Evolutionary conservation across 768 basidiomycete genomes (phyloP), one percentile per base, ranked within the genome.

Genomic region (Podaxis sp.): DNA sequence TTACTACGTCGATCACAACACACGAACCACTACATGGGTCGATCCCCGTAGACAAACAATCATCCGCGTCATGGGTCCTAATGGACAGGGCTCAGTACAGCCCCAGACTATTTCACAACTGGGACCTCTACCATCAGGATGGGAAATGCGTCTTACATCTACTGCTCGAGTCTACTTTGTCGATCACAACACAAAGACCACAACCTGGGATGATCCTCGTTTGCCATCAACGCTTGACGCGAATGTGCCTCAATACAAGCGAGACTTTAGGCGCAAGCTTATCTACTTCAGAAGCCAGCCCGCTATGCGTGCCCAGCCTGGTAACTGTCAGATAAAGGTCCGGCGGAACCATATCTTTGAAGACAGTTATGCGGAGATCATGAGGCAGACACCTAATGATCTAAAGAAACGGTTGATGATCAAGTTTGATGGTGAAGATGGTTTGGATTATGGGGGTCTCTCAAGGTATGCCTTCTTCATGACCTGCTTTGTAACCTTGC

Each of bases 241-340:
- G 51, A 98, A 97, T 69, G 96, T 99, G 1, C 97, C 97, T 17
- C 97, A 99, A 77, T 99, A 99, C 85, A 99, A 99, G 83, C 95
- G 97, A 51, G 97, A 99, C 81, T 99, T 99, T 84, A 84, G 97
- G 69, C 84, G 97, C 77, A 99, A 99, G 78, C 90, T 99, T 66
- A 99, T 99, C 67, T 99, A 99, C 79, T 99, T 99, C 90, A 85
- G 97, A 68, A 95, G 93, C 70, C 97, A 99, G 73, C 97, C 97
- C 57, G 96, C 96, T 5, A 93, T 99, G 84, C 90, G 97, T 65
- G 93, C 96, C 8, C 96, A 96, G 74, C 96, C 97, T 33, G 97
- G 97, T 62, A 99, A 99, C 71, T 99, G 97, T 74, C 96, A 99
- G 78, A 95, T 99, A 77, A 99, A 99, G 82, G 92, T 99, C 68